These are phyloP conservation scores for Nosema muscidifuracis DNA, from an alignment of 371 early-diverging fungal genomes.

Conservation along the genomic window DNA sequence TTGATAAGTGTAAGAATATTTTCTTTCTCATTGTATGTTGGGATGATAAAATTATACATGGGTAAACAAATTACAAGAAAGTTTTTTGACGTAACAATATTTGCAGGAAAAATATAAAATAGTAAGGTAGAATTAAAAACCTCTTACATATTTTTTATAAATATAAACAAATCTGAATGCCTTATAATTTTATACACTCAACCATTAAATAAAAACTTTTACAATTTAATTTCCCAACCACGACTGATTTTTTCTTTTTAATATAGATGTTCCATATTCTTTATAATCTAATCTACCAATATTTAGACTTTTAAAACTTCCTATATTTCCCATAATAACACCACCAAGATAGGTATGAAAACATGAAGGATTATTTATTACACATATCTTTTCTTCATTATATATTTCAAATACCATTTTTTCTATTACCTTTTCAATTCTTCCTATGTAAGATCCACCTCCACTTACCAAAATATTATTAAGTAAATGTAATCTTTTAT, in stretches of 20 bases:
- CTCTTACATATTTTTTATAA: too few relatives aligned
- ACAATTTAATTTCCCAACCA: constrained; percentile 43
- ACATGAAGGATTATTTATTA: background rate
- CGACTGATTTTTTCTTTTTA: constrained; percentile 45
- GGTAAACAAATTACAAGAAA: background rate
- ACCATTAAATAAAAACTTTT: too few relatives aligned
- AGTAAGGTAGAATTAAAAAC: too few relatives aligned
- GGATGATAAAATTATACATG: constrained; percentile 65
- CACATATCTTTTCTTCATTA: constrained; percentile 23
- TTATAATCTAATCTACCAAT: constrained; percentile 44
- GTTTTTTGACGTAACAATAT: too few relatives aligned
- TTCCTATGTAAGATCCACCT: constrained; percentile 32
- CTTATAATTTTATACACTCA: too few relatives aligned
- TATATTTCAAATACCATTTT: constrained; percentile 26
- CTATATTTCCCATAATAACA: constrained; percentile 36
- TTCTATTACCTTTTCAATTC: constrained; percentile 18
- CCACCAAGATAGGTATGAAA: constrained; percentile 53
- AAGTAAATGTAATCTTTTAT: constrained; percentile 27
- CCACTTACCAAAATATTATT: constrained; percentile 40
- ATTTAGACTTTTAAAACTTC: constrained; percentile 36
- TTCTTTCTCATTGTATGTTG: constrained; percentile 95
- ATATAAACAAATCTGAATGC: too few relatives aligned
- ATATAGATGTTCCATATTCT: constrained; percentile 38
- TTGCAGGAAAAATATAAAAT: too few relatives aligned
- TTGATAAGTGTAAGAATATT: constrained; percentile 85